phyloP scores from a whole-genome alignment of 2,329 filamentous ascomycete genomes.

The Epichloe sibirici region DNA sequence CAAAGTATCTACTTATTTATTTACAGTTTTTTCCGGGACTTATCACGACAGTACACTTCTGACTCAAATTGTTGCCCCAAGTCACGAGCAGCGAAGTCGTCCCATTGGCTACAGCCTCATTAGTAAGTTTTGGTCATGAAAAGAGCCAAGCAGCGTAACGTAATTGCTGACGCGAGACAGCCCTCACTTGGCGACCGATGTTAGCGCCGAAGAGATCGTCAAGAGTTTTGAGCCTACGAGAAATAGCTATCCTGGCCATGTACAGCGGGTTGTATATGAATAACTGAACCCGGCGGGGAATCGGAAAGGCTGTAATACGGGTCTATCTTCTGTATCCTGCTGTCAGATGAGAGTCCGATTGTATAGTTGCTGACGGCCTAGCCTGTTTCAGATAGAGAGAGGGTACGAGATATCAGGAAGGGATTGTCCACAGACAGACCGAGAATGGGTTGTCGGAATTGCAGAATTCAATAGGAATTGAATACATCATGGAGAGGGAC shows the following conservation, averaged over 20 bases:
- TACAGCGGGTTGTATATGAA: neutral
- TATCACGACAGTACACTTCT: too few species aligned
- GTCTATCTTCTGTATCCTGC: neutral
- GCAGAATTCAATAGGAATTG: conserved; percentile 34
- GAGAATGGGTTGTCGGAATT: conserved; percentile 29
- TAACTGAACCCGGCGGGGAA: neutral
- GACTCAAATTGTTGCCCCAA: neutral
- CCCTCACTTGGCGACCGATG: conserved; percentile 30
- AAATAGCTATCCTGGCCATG: conserved; percentile 31
- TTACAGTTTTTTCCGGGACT: too few species aligned
- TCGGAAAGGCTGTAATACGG: neutral
- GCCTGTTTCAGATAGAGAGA: too few species aligned
- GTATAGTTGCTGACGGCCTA: neutral
- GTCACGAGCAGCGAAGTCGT: conserved; percentile 29
- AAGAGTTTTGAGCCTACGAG: conserved; percentile 36
- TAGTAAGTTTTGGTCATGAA: conserved; percentile 23
- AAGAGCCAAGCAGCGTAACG: neutral
- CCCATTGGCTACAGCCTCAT: conserved; percentile 42
- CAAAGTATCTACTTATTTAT: too few species aligned
- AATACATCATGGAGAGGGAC: conserved; percentile 21
- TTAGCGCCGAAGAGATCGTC: conserved; percentile 30
- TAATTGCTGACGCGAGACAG: conserved; percentile 12
- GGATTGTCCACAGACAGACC: conserved; percentile 20
- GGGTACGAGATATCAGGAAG: conserved; percentile 1
- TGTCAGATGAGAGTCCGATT: neutral